Percentiles rank a stretch among this genome's conserved stretches.
phyloP scores from a whole-genome alignment of 192 early-diverging fungal genomes.

The Lobosporangium transversale region DNA sequence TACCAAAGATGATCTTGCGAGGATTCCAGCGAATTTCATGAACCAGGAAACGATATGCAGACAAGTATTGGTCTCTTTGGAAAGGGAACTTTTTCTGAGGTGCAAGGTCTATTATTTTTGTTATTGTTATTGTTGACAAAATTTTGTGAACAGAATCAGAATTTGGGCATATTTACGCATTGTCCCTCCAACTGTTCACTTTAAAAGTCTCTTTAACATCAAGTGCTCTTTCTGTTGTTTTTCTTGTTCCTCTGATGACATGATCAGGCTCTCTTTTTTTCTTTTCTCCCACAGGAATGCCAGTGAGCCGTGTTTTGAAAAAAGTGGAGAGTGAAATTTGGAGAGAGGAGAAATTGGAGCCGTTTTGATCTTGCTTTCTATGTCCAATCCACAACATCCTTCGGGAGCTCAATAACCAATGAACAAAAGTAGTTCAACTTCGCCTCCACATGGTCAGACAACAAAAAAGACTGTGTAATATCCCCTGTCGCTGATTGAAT shows the following conservation, averaged over 20 bases:
- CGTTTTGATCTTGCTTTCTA: too few relatives aligned
- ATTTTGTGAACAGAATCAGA: neutral
- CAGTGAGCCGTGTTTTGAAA: neutral
- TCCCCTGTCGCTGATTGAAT: too few relatives aligned
- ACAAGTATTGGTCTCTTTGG: conserved; percentile 44
- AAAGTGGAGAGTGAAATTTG: too few relatives aligned
- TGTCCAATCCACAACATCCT: too few relatives aligned
- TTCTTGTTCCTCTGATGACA: neutral
- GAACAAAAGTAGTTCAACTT: too few relatives aligned
- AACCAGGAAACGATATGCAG: conserved; percentile 45
- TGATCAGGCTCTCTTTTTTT: neutral
- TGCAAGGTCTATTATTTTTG: conserved; percentile 31
- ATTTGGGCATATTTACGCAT: neutral
- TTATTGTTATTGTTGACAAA: neutral
- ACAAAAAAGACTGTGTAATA: too few relatives aligned
- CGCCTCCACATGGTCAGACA: too few relatives aligned
- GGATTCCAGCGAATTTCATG: conserved; percentile 49
- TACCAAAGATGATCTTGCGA: conserved; percentile 52
- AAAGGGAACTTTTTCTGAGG: conserved; percentile 48
- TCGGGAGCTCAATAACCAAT: too few relatives aligned
- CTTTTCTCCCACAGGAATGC: neutral
- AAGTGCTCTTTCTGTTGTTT: neutral
- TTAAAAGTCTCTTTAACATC: conserved; percentile 6
- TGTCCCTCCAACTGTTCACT: conserved; percentile 19
- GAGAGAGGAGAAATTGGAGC: too few relatives aligned